Base-by-base conservation (phyloP, 352 stramenopile species). In the Phytophthora ramorum region DNA sequence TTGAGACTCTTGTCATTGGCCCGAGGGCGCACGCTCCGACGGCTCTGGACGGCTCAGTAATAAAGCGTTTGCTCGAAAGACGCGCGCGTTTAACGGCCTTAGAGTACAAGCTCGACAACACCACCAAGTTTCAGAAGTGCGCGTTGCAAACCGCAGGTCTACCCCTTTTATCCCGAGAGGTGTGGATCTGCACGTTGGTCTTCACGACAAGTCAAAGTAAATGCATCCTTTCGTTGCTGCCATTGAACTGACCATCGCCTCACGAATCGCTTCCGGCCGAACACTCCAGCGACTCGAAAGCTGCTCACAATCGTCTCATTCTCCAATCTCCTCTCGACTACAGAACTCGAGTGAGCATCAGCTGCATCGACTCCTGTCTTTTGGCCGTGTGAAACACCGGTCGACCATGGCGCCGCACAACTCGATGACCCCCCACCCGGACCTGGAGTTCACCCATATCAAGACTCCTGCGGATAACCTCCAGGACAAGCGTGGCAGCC, bases 401-500 rank as follows among this genome's bases (percentile, higher is more conserved):
- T 7, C 14, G 16, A 20, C 14, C 34, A 70, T 65, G 62, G 55
- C 48, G 5, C 47, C 54, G 53, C 53, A 28, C 4, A 68, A 41
- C 62, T 26, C 47, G 14, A 65, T 65, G 50, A 67, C n/a, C 12
- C 59, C 59, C 0, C 51, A 61, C 35, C 43, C 59, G 34, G 50
- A 73, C 10, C 19, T 68, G 12, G 51, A 64, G 35, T 73, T 69
- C 34, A 49, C 65, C 13, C 10, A 56, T 17, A 14, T 69, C 40
- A 64, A 68, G 52, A 73, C 58, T 10, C 65, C 65, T 7, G 57
- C 38, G 24, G 51, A 69, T 38, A 48, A 57, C 30, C 52, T 59
- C 7, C 44, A 63, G 26, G 47, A 58, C 45, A 69, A 63, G 48
- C 47, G 16, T 17, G 63, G 48, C 8, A 51, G 22, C 22, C 22